These are phyloP conservation scores for Talaromyces sp. DNA, from an alignment of 2,329 filamentous ascomycete species.

Conservation along the genomic window DNA sequence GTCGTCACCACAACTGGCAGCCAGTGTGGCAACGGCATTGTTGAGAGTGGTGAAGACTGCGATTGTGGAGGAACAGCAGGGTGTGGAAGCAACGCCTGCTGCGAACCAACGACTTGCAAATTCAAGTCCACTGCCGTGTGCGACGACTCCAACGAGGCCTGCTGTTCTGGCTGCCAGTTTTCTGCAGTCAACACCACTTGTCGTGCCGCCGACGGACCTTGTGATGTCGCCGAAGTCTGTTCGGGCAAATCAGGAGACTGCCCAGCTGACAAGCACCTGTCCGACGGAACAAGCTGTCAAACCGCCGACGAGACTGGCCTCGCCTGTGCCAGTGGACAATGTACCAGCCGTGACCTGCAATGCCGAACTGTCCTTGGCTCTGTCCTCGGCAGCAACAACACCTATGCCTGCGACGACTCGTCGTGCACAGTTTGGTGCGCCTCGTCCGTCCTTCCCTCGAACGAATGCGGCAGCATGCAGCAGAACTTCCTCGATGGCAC, in stretches of 20 bases:
- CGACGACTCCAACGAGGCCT: conserved; percentile 51
- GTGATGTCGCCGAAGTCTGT: conserved; percentile 83
- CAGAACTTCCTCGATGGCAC: conserved; percentile 96
- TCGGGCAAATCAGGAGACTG: conserved; percentile 68
- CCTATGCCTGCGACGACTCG: conserved; percentile 68
- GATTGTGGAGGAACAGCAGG: conserved; percentile 77
- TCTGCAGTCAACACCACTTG: conserved; percentile 65
- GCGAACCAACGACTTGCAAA: conserved; percentile 79
- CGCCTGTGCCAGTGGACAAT: conserved; percentile 85
- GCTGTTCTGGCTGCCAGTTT: conserved; percentile 42
- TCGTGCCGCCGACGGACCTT: conserved; percentile 70
- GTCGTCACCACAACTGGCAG: conserved; percentile 76
- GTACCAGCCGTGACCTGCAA: conserved; percentile 85
- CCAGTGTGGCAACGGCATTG: conserved; percentile 94
- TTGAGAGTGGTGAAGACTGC: conserved; percentile 89
- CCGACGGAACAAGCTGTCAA: conserved; percentile 65
- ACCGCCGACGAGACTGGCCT: conserved; percentile 56
- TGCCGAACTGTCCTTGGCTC: conserved; percentile 80
- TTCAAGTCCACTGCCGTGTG: conserved; percentile 74
- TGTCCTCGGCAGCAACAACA: conserved; percentile 68
- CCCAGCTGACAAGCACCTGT: conserved; percentile 64
- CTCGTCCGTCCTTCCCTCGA: conserved; percentile 61
- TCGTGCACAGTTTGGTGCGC: conserved; percentile 75
- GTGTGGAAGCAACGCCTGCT: conserved; percentile 76
- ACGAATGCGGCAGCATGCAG: conserved; percentile 69